These are phyloP conservation scores for Suhomyces terraborum DNA, from an alignment of 1,139 yeast species.

Conservation along the genomic window DNA sequence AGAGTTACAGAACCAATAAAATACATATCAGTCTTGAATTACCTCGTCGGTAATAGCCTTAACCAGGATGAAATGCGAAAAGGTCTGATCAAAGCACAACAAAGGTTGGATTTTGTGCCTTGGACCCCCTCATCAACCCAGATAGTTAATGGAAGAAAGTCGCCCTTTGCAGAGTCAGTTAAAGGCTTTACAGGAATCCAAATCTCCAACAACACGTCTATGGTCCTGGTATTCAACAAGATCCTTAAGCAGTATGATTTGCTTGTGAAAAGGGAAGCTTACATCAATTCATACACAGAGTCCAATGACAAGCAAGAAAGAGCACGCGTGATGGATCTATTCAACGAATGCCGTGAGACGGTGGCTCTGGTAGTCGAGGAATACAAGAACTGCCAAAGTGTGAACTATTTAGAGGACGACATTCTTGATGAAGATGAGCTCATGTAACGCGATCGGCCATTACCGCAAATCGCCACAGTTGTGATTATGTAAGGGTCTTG, in stretches of 20 bases:
- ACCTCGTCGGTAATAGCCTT: slow-evolving; percentile 64
- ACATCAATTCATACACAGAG: slow-evolving; percentile 73
- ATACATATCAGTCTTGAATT: slow-evolving; percentile 73
- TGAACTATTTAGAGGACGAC: slow-evolving; percentile 55
- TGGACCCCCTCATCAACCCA: slow-evolving; percentile 85
- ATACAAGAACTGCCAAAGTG: slow-evolving; percentile 61
- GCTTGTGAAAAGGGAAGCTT: slow-evolving; percentile 79
- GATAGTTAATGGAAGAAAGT: slow-evolving; percentile 72
- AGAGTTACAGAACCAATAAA: slow-evolving; percentile 44
- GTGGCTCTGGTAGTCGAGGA: slow-evolving; percentile 71
- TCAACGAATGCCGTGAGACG: slow-evolving; percentile 75
- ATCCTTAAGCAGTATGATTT: slow-evolving; percentile 78
- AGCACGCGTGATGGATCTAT: slow-evolving; percentile 63
- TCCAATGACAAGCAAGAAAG: slow-evolving; percentile 48
- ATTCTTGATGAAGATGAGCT: slow-evolving; percentile 22
- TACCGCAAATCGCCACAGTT: slow-evolving; percentile 4
- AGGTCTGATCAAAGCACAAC: slow-evolving; percentile 76
- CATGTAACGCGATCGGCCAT: slow-evolving; percentile 10
- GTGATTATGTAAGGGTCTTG: slow-evolving; percentile 1
- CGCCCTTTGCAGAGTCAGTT: slow-evolving; percentile 49
- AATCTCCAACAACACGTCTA: slow-evolving; percentile 76
- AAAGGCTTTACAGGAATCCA: slow-evolving; percentile 67
- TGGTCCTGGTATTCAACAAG: slow-evolving; percentile 63
- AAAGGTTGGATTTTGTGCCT: slow-evolving; percentile 78
- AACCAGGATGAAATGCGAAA: slow-evolving; percentile 79